Base-by-base conservation (phyloP, 306 rosid genomes). In the Quercus glauca region DNA sequence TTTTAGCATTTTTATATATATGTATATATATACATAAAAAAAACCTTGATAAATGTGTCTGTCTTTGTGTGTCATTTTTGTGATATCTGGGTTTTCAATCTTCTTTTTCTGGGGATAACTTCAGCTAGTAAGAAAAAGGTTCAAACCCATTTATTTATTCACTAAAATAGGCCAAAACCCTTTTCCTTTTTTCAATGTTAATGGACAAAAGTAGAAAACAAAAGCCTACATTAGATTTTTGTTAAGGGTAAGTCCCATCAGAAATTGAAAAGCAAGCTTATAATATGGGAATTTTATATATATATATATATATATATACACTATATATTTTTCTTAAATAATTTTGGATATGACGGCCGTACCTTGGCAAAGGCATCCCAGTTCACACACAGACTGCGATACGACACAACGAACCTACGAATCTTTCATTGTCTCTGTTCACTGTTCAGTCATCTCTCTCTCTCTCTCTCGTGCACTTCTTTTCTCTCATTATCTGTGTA, bases 351-450 rank as follows among this genome's bases (percentile, higher is more conserved):
- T 3, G 21, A 28, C 17, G 4, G 69, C 31, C 20, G 81, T 43
- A 78, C 60, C 52, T 9, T 67, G 15, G n/a, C 23, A 33, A 33
- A 67, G 43, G 26, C 59, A 15, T 17, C 23, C 23, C 23, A 63
- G 7, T 63, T 63, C 15, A 37, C 74, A 26, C 64, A 52, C 82
- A 79, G 72, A 82, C 53, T 58, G 56, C 64, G 85, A 81, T 72
- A 56, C 81, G 85, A 86, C 83, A n/a, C 70, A 52, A 83, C 84
- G 83, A 59, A 69, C 76, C 68, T 68, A 25, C 19, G n/a, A 59
- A 19, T 67, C 52, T 67, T 67, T 67, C 26, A 19, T 33, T 19
- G 72, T 15, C n/a, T 63, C 53, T 49, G 17, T 11, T 49, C 53
- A 49, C 53, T 49, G 53, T 49, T 49, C 53, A 49, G 53, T 49